Evolutionary conservation across 202 grass and related monocot genomes (phyloP), one percentile per base, ranked within the genome.

Genomic region (Brachypodium distachyon): DNA sequence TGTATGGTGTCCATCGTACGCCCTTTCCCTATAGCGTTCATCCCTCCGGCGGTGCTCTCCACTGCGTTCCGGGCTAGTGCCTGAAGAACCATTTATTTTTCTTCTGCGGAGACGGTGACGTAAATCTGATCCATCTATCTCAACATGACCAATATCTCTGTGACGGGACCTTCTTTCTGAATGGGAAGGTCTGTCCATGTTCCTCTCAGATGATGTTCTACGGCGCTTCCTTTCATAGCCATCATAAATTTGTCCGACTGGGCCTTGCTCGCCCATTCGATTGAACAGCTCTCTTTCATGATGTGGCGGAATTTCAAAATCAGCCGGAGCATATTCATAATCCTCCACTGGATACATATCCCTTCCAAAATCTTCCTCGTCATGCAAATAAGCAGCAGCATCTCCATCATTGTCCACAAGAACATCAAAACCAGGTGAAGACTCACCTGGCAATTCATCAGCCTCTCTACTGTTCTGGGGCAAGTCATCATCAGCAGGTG

Each of bases 371-470:
- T 93, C 83, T 19, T 92, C 83, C 33, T 90, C 86, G 0, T 88
- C 83, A 28, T 73, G 86, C 60, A 85, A 72, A 79, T 92, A 99
- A 70, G 82, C 79, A 88, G 86, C 61, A 57, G 72, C 70, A 76
- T 92, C 83, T 19, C 75, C 74, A 70, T 92, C 85, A 43, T 97
- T 85, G 76, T 94, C 88, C 49, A 97, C 94, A 60, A 97, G 88
- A 76, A 97, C 94, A 61, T 97, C 94, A 82, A 97, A 97, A 43
- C 91, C 96, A 81, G 91, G 91, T 9, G 95, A 89, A 82, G 90
- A 90, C 70, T 97, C 94, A 14, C 81, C 78, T 32, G 76, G 50
- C 48, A 92, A 76, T 11, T 99, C 89, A 85, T 92, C 91, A 58
- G 77, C 77, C 14, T 99, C 96, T 79, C 82, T 82, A 71, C 89